phyloP scores from a whole-genome alignment of 1,284 basidiomycete genomes.

The Austroboletus novae-zelandiae region DNA sequence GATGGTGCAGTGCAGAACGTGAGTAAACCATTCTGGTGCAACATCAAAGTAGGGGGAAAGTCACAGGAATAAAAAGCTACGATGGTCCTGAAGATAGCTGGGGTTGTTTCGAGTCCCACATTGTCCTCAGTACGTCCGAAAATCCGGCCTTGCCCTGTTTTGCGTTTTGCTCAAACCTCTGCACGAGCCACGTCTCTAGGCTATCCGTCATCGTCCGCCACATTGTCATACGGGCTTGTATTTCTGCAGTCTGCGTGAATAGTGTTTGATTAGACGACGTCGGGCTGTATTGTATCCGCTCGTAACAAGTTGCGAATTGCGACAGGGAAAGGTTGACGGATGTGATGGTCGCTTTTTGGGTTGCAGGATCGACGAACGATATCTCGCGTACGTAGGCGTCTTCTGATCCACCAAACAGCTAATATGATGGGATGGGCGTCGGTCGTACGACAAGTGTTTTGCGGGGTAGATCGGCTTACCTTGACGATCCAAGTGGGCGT shows the following conservation, averaged over 20 bases:
- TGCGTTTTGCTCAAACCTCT: conserved; percentile 87
- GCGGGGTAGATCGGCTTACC: conserved; percentile 44
- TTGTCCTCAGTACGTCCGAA: conserved; percentile 75
- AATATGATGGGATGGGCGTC: conserved; percentile 9
- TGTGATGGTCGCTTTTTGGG: conserved; percentile 76
- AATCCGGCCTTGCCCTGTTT: conserved; percentile 83
- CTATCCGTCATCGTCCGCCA: conserved; percentile 78
- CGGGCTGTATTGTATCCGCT: conserved; percentile 85
- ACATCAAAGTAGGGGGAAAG: conserved; percentile 1
- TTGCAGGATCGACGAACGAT: conserved; percentile 83
- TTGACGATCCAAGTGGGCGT: conserved; percentile 82
- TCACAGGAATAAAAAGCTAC: conserved; percentile 7
- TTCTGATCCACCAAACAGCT: conserved; percentile 88
- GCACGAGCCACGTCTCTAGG: conserved; percentile 79
- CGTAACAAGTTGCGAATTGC: conserved; percentile 86
- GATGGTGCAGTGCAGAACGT: conserved; percentile 12
- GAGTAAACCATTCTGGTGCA: conserved; percentile 3
- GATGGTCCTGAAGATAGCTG: conserved; percentile 27
- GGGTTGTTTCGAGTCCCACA: conserved; percentile 62
- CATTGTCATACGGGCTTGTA: conserved; percentile 73
- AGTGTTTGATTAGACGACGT: conserved; percentile 56
- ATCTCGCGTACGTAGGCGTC: conserved; percentile 95
- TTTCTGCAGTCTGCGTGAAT: conserved; percentile 82
- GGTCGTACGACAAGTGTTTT: conserved; percentile 1
- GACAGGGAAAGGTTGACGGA: conserved; percentile 90